phyloP scores from a whole-genome alignment of 495 filamentous ascomycete genomes.

The Tuber borchii region DNA sequence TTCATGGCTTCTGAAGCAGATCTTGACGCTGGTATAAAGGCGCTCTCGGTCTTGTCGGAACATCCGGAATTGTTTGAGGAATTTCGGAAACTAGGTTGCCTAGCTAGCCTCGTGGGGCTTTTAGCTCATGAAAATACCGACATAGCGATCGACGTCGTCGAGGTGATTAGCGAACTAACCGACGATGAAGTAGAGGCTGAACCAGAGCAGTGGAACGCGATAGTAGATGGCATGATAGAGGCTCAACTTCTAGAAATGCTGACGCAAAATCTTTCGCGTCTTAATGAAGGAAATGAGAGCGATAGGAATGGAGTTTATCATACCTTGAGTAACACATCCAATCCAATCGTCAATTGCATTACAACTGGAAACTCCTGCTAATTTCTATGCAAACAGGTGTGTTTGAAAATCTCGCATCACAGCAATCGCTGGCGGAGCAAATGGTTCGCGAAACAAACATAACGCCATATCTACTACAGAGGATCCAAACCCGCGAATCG shows the following conservation, averaged over 20 bases:
- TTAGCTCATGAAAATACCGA: constrained; percentile 95
- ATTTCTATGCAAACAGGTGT: constrained; percentile 48
- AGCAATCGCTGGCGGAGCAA: constrained; percentile 57
- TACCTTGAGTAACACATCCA: constrained; percentile 53
- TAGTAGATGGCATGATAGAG: constrained; percentile 78
- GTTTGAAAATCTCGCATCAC: constrained; percentile 78
- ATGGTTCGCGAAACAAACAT: constrained; percentile 62
- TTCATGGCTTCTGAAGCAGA: constrained; percentile 85
- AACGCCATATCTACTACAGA: constrained; percentile 66
- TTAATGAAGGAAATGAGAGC: constrained; percentile 71
- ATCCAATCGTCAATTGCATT: background rate
- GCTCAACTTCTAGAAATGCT: constrained; percentile 78
- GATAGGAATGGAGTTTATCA: constrained; percentile 84
- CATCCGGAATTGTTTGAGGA: constrained; percentile 79
- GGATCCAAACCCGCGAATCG: constrained; percentile 59
- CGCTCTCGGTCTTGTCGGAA: constrained; percentile 79
- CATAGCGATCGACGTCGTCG: constrained; percentile 84
- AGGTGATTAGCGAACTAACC: constrained; percentile 86
- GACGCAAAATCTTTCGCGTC: constrained; percentile 69
- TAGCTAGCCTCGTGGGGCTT: constrained; percentile 66
- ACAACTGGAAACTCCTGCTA: background rate
- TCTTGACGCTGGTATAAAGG: constrained; percentile 81
- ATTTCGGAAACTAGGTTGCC: constrained; percentile 72
- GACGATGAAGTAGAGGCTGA: constrained; percentile 88
- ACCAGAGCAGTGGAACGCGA: constrained; percentile 69